Conservation (phyloP, 2,329 filamentous ascomycete genomes). For the Harringtonia lauricola region DNA sequence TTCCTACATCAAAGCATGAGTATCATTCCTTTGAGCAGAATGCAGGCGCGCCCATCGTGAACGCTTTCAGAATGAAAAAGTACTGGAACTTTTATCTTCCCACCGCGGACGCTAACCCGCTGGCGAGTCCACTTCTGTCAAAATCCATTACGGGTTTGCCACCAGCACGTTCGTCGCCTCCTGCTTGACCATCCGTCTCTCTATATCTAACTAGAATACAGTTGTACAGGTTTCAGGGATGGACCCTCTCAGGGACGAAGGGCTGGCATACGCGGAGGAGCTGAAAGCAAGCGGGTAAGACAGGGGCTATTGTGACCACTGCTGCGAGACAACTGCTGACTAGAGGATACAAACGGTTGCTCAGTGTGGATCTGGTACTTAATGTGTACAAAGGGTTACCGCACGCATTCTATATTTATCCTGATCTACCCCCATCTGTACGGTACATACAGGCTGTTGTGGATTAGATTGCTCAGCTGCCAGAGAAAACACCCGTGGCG, state of each 20-base stretch:
- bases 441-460: neutral
- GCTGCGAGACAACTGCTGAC: neutral
- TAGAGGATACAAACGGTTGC: neutral
- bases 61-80: slow-evolving; percentile 9
- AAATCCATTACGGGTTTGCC: slow-evolving; percentile 7
- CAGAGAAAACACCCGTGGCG: too few relatives aligned
- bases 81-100: slow-evolving; percentile 13
- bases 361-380: neutral
- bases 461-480: neutral
- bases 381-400: neutral
- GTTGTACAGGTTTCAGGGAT: slow-evolving; percentile 1
- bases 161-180: slow-evolving; percentile 9
- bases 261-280: slow-evolving; percentile 1
- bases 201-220: neutral
- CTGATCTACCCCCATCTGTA: neutral
- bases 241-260: slow-evolving; percentile 1
- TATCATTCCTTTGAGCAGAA: slow-evolving; percentile 10
- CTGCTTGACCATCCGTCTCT: neutral
- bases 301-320: too few relatives aligned
- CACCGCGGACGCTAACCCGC: slow-evolving; percentile 1
- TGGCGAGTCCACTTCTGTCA: slow-evolving; percentile 10
- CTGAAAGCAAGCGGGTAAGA: neutral
- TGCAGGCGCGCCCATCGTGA: slow-evolving; percentile 8
- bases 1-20: slow-evolving; percentile 7
- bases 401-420: neutral